Base-by-base conservation (phyloP, 495 filamentous ascomycete species). In the Tetracladium setigerum region DNA sequence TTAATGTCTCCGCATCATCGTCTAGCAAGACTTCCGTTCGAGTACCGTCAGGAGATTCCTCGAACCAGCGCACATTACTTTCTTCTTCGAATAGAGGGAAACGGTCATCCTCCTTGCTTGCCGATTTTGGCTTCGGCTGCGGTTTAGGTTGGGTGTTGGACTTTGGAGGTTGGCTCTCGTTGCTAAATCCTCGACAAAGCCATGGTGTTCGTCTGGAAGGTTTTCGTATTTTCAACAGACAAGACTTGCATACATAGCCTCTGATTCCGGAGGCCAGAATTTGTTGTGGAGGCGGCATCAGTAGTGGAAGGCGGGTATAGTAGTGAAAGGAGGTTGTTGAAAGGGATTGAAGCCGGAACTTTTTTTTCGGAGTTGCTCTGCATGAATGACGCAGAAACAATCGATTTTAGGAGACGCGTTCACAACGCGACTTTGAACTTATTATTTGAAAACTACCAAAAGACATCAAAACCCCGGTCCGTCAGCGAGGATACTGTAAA, bases 191-290 rank as follows among this genome's bases (percentile, higher is more conserved):
- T 36, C 52, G 41, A 22, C 42, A 42, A 6, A 47, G 30, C 48
- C 48, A 54, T 52, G 30, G 38, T 40, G 30, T 4, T 34, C 34
- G 44, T 41, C n/a, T 42, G 9, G n/a, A 17, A 13, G 41, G 34
- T 10, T 50, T 53, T 15, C 58, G 53, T 38, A 67, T 51, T 41
- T 52, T 53, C 17, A 57, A 57, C 13, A 60, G 41, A 40, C 66
- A 69, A 40, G 64, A 64, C 44, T 52, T 62, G 46, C 66, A 69
- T 8, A 69, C 56, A 30, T 64, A 69, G 8, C 57, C 62, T 37
- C 53, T 41, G 32, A 52, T 50, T 46, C 53, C 48, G 35, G 54
- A 52, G 27, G 64, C 55, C 38, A 64, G 49, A 47, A 61, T 30
- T 16, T 50, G 40, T 19, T 55, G 49, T 33, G 50, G 54, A 30